Base-by-base conservation (phyloP, 2,329 filamentous ascomycete species). In the Myriangium duriaei region DNA sequence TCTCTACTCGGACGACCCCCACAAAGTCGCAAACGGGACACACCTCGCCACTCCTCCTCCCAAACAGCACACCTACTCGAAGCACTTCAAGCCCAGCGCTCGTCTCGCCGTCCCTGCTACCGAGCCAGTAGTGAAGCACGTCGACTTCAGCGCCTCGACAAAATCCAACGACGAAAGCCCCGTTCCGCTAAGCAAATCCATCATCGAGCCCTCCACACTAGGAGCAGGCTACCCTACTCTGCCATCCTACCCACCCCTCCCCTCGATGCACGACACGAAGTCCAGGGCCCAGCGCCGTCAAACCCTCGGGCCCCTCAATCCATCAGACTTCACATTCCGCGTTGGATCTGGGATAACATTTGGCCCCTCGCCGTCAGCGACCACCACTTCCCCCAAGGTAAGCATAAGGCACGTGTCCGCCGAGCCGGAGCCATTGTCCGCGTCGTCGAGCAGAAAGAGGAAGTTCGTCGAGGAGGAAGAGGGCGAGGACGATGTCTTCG, bases 61-160 rank as follows among this genome's bases (percentile, higher is more conserved):
- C 15, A 42, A 38, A 26, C 41, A 32, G 5, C 17, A 37, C 17
- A n/a, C 26, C 5, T 30, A 30, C 26, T 15, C 16, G n/a, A 28
- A 37, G 24, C 26, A 30, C 6, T 17, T 12, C 4, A 31, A 24
- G 12, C 16, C 24, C 14, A 18, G 18, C 12, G 3, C 11, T 13
- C 5, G 12, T 4, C 13, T 26, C 41, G 54, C 64, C 3, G 54
- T 56, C 16, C 60, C 74, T 39, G 76, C 74, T 4, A 84, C 80
- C 1, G 81, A 80, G 5, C 76, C 77, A 19, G 71, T 76, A 15
- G 81, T 76, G 57, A 93, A 92, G 63, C 79, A 74, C 40, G 83
- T 93, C 24, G 77, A 81, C 35, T 94, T 93, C 51, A 85, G 81
- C 0, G 79, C 78, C 2, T 58, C 24, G 71, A 82, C 46, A 46